Evolutionary conservation across 108 stramenopile species (phyloP), one percentile per base, ranked within the genome.

Genomic region (Nitzschia putrida): DNA sequence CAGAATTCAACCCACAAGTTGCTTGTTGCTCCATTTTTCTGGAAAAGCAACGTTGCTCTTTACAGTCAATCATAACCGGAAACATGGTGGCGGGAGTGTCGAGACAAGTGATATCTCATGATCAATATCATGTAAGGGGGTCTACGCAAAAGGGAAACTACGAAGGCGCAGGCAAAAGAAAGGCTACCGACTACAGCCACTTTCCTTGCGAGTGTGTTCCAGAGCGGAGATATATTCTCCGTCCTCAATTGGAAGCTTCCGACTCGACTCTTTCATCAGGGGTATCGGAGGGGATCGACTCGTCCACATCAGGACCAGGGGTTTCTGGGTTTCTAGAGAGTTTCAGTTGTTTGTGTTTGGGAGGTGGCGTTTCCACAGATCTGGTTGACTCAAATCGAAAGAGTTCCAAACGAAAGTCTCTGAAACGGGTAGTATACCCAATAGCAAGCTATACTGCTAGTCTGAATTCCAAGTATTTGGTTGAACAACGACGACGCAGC

Each of bases 401-500:
- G 8, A 22, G 21, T 56, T 21, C 55, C 23, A 20, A 25, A 2
- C 55, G 22, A 23, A 22, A 13, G 22, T 14, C 22, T 21, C 55
- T 20, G 38, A 68, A 20, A 68, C 45, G 49, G 37, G 44, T 45
- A 9, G 34, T 61, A 8, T 53, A 51, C 5, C 60, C 61, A 6
- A 63, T 57, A 41, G 53, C 63, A n/a, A 49, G 55, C 44, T 57
- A 65, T 26, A 55, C 64, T n/a, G 52, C 25, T 38, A 41, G 54
- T 23, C 55, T 73, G 22, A 63, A 73, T 42, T 64, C 50, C 44
- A 64, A 49, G 45, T 40, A 57, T 40, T 53, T 65, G 16, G 40
- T 73, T 14, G 52, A 51, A 47, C 61, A 73, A 56, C 52, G 72
- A 14, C 72, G 63, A 16, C 26, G 57, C 43, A 40, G 63, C 24